Base-by-base conservation (phyloP, 2,329 filamentous ascomycete species). In the Magnaporthiopsis rhizophila region DNA sequence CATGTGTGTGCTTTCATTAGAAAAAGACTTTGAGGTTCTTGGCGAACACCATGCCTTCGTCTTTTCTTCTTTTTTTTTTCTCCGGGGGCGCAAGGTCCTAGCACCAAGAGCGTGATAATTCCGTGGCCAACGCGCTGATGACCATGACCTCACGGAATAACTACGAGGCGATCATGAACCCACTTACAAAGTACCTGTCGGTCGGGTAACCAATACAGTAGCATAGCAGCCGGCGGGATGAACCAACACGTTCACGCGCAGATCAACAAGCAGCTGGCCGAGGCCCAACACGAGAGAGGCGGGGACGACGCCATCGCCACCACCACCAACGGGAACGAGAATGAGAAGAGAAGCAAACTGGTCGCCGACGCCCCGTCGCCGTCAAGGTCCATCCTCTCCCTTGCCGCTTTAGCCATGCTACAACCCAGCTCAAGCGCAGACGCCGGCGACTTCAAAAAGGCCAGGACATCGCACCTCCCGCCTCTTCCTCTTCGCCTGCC, bases 401-500 rank as follows among this genome's bases (percentile, higher is more conserved):
- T 53, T 7, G 45, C 18, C 18, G 15, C 15, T 4, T 21, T 5
- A 9, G 45, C 45, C 45, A 12, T n/a, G 5, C 4, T 50, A 18
- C 18, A n/a, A 53, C 21, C 32, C 34, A 36, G 34, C 12, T 13
- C 26, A 1, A 6, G n/a, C 24, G 18, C 24, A 32, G 61, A 26
- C 18, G 15, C 24, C 69, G 63, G 63, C n/a, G 36, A 60, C 13
- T 73, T 70, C 65, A 73, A 71, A 64, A 70, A 71, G 21, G 67
- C 75, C 26, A 70, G 76, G n/a, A 69, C 72, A n/a, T 69, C 68
- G 61, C 70, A 76, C 63, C 68, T 77, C 36, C 72, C 72, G 73
- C 64, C 67, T 74, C 65, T 74, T 76, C 65, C 72, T 76, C 67
- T 77, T 78, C 60, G 76, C 74, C 3, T 76, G 76, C 32, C 75